Base-by-base conservation (phyloP, 768 basidiomycete genomes). In the Amanita subjunquillea region DNA sequence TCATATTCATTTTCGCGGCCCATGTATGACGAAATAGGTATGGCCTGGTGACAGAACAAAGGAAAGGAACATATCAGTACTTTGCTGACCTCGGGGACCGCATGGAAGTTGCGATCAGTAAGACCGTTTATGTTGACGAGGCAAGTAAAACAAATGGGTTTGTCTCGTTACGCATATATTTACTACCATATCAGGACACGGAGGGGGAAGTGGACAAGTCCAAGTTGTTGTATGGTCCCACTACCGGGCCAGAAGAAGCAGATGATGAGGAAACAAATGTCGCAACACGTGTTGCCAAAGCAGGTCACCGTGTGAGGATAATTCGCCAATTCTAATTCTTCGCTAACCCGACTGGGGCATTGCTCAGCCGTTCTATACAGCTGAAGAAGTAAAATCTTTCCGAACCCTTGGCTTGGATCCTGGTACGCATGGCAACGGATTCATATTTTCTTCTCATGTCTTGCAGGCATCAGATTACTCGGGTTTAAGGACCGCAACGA, bases 31-130 rank as follows among this genome's bases (percentile, higher is more conserved):
- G 15, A 52, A 32, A 15, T 57, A 96, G 92, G 44, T 99, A 95
- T 65, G 85, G 89, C 7, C 67, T 95, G 41, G 77, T 98, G 13
- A 89, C 89, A 1, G 85, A 93, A 61, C 91, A 94, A 67, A 87
- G 78, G 65, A 94, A 86, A 65, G 87, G 89, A 0, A 50, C 73
- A 4, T 87, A 91, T 65, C 86, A 80, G 62, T 89, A 91, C 61
- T 93, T 96, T 55, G 78, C 82, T 34, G 90, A 89, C 60, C 75
- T 80, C 53, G 91, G 81, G 44, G 83, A 83, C 62, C 72, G 74
- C 55, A 85, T 83, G 84, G 87, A 86, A 58, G 83, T 88, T 48
- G 91, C 85, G 0, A 70, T 74, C 40, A 74, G 75, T 48, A 79
- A 79, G 61, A 88, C 90, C 4, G 71, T 73, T 6, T 91, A 87